Evolutionary conservation across 225 moss, liverwort and hornwort species (phyloP), one percentile per base, ranked within the genome.

Genomic region (Pleurozium schreberi): DNA sequence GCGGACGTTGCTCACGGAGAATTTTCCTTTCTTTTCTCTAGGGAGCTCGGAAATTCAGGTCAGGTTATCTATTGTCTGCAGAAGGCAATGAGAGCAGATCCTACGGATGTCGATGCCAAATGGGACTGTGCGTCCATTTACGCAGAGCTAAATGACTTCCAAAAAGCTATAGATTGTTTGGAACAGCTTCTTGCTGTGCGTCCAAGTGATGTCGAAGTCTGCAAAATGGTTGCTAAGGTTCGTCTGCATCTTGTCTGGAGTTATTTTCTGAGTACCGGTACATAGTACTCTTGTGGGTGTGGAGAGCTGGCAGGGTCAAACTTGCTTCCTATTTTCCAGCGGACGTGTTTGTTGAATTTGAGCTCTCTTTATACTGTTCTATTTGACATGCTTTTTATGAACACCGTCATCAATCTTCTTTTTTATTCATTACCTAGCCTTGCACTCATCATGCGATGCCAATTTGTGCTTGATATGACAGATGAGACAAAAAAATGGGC

Each of bases 171-270:
- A 83, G 99, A 99, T 75, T 96, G 95, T 75, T 96, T 97, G 91
- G 96, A 99, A 86, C 99, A 99, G 91, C 95, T 99, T 85, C 91
- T 96, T 71, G 81, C 86, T 84, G 92, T 94, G 83, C 96, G 97
- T 74, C 95, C 97, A 65, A 93, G 95, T 89, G 99, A 99, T 90
- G 96, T 94, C 34, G 99, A 97, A 90, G 93, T 96, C 64, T 97
- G 99, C 96, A 99, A 96, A 92, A 99, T 99, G 99, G 96, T 99
- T 90, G 96, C 99, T 55, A 96, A 96, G 97, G 97, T 97, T 88
- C 52, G 90, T 89, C 42, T 90, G 58, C 91, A 89, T 79, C 77
- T 92, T 82, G 19, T 74, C 45, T 78, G 36, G 30, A 90, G 53
- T 75, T 76, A 42, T 40, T 83, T 84, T 74, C 28, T 53, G 38